A percentile compares a stretch with the other conserved stretches of the same genome.
phyloP scores from a whole-genome alignment of 805 yeast genomes.

The Saturnispora diversa region DNA sequence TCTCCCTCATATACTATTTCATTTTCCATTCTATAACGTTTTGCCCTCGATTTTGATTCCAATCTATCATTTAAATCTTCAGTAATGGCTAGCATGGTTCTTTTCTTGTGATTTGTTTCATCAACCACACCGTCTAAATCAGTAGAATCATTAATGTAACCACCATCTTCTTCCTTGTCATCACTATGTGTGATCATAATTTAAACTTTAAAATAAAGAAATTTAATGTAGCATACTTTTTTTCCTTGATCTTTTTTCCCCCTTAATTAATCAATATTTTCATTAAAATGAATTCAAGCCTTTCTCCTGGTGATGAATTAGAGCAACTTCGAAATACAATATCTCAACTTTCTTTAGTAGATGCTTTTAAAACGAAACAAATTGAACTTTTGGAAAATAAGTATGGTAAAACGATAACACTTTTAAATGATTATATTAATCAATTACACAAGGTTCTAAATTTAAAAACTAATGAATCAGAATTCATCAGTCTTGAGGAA shows the following conservation, averaged over 20 bases:
- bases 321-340: slow-evolving; percentile 19
- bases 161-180: no score
- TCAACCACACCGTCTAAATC: no score
- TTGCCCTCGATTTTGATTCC: neutral
- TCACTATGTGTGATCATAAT: no score
- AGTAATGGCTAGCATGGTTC: no score
- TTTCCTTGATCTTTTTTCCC: no score
- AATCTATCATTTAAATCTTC: neutral
- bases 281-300: neutral
- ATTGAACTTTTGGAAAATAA: slow-evolving; percentile 26
- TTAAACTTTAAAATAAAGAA: no score
- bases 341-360: slow-evolving; percentile 30
- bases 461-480: slow-evolving; percentile 5
- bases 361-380: slow-evolving; percentile 33
- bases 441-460: slow-evolving; percentile 15
- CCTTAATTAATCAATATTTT: no score
- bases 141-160: no score
- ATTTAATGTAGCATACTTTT: no score
- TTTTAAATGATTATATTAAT: slow-evolving; percentile 19
- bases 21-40: neutral
- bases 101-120: no score
- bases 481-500: neutral
- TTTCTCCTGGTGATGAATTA: slow-evolving; percentile 10
- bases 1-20: neutral
- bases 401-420: slow-evolving; percentile 18